Percentiles rank a stretch among this genome's conserved stretches.
Evolutionary conservation across 169 alveolate genomes (phyloP).

Genomic region (Eimeria praecox): DNA sequence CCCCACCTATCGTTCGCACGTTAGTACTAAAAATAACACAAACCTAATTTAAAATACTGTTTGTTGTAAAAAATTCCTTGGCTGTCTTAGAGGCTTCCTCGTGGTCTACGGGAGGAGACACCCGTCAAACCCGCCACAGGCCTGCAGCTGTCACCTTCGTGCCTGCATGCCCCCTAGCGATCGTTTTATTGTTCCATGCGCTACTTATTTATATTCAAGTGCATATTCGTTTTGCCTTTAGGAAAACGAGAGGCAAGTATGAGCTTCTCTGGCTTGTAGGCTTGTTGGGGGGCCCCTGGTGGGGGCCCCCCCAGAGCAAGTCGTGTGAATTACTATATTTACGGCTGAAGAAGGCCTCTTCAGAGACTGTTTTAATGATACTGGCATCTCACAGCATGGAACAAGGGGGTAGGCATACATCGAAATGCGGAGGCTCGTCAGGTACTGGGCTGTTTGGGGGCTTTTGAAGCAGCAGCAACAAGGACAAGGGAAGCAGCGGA

Average conservation of each 20-base stretch:
- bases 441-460: not conserved
- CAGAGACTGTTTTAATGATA: not conserved
- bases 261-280: not conserved
- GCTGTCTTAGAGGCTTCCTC: not conserved
- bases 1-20: not conserved
- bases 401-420: not conserved
- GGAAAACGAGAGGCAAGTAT: not conserved
- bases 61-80: not conserved
- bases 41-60: not conserved
- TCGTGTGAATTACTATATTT: not conserved
- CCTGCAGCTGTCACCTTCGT: not conserved
- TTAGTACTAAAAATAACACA: not conserved
- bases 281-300: not conserved
- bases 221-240: not conserved
- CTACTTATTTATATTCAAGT: not conserved
- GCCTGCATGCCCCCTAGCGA: not conserved
- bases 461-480: not conserved
- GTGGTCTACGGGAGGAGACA: not conserved
- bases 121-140: not conserved
- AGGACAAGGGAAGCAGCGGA: not conserved
- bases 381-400: conserved; percentile 1
- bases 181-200: not conserved
- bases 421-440: conserved; percentile 9
- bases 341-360: not conserved
- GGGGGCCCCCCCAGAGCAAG: conserved; percentile 2